Conservation (phyloP, 192 early-diverging fungal species). For the Coemansia sp. region DNA sequence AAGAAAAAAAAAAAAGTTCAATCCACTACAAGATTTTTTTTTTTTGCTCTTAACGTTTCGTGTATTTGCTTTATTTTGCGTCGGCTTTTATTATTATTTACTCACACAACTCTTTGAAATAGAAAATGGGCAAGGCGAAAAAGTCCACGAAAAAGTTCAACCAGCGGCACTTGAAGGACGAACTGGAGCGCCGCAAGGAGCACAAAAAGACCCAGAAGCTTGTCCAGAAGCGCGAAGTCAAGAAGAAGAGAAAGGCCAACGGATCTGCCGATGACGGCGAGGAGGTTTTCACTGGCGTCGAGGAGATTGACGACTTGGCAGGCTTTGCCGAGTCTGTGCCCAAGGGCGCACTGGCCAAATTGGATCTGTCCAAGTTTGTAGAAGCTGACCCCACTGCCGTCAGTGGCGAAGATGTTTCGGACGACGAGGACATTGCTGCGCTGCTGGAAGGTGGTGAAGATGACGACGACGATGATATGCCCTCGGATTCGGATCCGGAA, state of each 20-base stretch:
- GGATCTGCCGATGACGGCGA: slow-evolving; percentile 18
- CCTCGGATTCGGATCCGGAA: slow-evolving; percentile 18
- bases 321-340: slow-evolving; percentile 46
- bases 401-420: slow-evolving; percentile 13
- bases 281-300: slow-evolving; percentile 45
- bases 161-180: slow-evolving; percentile 74
- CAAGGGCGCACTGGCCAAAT: slow-evolving; percentile 33
- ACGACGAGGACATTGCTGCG: slow-evolving; percentile 27
- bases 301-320: slow-evolving; percentile 54
- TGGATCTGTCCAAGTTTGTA: slow-evolving; percentile 47
- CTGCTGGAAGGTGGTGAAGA: slow-evolving; percentile 38
- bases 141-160: slow-evolving; percentile 82
- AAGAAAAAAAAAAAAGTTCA: slow-evolving; percentile 1
- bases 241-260: slow-evolving; percentile 53
- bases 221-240: slow-evolving; percentile 63
- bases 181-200: slow-evolving; percentile 63
- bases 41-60: not conserved
- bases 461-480: slow-evolving; percentile 29
- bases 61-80: not conserved
- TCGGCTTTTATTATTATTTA: not conserved
- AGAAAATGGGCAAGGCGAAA: slow-evolving; percentile 51
- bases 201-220: slow-evolving; percentile 64
- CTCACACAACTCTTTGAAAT: not conserved
- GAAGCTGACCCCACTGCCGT: slow-evolving; percentile 35
- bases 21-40: not conserved